Percentiles rank a stretch among this genome's conserved stretches.
These are phyloP conservation scores for Xylariaceae sp. DNA, from an alignment of 2,329 filamentous ascomycete species.

Conservation along the genomic window DNA sequence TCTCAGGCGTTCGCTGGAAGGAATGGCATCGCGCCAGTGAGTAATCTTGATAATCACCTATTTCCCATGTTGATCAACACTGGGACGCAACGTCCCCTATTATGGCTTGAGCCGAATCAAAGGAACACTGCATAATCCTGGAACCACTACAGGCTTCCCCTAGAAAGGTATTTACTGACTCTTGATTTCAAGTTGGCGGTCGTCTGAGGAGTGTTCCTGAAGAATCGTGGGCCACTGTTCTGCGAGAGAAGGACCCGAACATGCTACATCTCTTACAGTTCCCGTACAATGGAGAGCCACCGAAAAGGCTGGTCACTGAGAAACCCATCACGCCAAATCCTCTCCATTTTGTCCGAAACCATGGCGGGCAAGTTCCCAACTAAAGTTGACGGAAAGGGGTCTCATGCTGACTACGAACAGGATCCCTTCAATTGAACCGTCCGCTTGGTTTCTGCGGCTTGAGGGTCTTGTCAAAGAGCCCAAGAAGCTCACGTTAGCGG, in stretches of 20 bases:
- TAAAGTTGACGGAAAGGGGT: neutral
- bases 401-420: constrained; percentile 11
- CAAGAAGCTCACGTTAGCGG: constrained; percentile 60
- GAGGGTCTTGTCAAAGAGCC: constrained; percentile 68
- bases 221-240: constrained; percentile 63
- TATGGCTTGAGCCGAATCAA: too few species aligned
- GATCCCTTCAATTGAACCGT: constrained; percentile 68
- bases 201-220: constrained; percentile 57
- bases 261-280: constrained; percentile 70
- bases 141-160: neutral
- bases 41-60: neutral
- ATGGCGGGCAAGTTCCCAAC: constrained; percentile 58
- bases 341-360: constrained; percentile 71
- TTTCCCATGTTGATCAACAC: neutral
- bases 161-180: neutral
- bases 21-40: constrained; percentile 59
- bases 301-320: constrained; percentile 61
- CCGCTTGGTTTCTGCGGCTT: constrained; percentile 60
- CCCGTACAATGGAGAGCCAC: constrained; percentile 70
- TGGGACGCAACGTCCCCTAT: too few species aligned
- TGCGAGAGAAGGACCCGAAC: constrained; percentile 63
- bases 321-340: constrained; percentile 65
- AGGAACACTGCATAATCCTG: too few species aligned
- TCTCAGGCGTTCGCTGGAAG: constrained; percentile 56
- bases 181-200: constrained; percentile 45